Conservation (phyloP, 257 asterid species). For the Mitragyna speciosa region DNA sequence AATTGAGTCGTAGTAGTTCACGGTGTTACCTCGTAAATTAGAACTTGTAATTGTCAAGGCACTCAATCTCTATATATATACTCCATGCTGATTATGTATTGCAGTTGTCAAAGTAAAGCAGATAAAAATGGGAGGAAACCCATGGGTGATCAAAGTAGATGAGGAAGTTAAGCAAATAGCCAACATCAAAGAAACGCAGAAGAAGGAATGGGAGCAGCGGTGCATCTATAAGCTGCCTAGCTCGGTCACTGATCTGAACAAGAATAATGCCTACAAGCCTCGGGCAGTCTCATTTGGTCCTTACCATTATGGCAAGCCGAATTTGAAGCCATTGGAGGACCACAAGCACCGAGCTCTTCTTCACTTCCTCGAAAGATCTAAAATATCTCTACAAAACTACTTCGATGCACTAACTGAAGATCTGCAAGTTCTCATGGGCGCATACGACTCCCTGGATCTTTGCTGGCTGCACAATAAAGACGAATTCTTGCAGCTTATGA, state of each 20-base stretch:
- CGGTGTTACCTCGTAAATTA: too few relatives aligned
- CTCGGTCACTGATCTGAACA: constrained; percentile 27
- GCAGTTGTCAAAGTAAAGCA: too few relatives aligned
- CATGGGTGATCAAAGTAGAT: constrained; percentile 32
- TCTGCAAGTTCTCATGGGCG: constrained; percentile 35
- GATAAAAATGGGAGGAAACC: constrained; percentile 28
- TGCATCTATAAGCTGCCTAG: constrained; percentile 45
- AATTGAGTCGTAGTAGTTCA: too few relatives aligned
- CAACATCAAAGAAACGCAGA: background rate
- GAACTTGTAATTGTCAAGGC: too few relatives aligned
- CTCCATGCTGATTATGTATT: too few relatives aligned
- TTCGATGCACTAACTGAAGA: constrained; percentile 17
- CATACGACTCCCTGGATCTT: constrained; percentile 32
- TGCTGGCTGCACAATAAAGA: background rate
- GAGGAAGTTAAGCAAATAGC: constrained; percentile 8
- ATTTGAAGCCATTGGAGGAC: constrained; percentile 42
- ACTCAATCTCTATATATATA: too few relatives aligned
- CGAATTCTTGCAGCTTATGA: constrained; percentile 11
- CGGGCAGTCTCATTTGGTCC: constrained; percentile 52
- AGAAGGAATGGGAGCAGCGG: constrained; percentile 36
- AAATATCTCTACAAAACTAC: constrained; percentile 22
- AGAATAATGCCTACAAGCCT: constrained; percentile 41
- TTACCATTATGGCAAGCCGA: constrained; percentile 30
- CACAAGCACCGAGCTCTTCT: constrained; percentile 43
- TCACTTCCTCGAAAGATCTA: constrained; percentile 36